These are phyloP conservation scores for Clitopilus hobsonii DNA, from an alignment of 768 basidiomycete species.

Conservation along the genomic window DNA sequence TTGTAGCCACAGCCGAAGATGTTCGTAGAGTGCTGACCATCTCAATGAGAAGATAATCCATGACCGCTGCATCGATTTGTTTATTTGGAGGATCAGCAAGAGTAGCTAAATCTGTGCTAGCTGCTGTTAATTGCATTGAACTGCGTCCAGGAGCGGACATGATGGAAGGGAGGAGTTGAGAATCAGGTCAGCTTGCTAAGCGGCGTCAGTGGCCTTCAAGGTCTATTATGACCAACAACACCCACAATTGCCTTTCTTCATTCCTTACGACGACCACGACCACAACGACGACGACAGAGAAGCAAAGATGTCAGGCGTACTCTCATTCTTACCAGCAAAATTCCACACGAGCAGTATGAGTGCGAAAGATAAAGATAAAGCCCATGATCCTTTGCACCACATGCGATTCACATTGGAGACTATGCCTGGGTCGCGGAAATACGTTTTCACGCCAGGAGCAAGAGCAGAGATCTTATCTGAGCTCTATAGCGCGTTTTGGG, in stretches of 20 bases:
- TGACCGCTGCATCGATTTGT: conserved; percentile 60
- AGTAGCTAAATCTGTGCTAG: conserved; percentile 33
- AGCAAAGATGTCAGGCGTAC: conserved; percentile 17
- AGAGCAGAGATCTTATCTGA: conserved; percentile 80
- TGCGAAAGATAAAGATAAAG: conserved; percentile 47
- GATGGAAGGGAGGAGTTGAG: neutral
- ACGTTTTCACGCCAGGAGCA: conserved; percentile 66
- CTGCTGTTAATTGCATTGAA: conserved; percentile 21
- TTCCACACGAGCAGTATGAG: conserved; percentile 45
- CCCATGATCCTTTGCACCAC: conserved; percentile 59
- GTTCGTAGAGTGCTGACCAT: conserved; percentile 68
- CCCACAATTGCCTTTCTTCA: neutral
- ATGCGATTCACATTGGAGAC: conserved; percentile 76
- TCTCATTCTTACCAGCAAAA: conserved; percentile 40
- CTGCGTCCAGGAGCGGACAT: conserved; percentile 29
- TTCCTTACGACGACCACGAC: neutral
- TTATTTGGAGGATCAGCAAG: conserved; percentile 62
- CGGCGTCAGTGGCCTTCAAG: neutral
- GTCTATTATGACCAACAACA: neutral
- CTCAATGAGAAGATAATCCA: conserved; percentile 88
- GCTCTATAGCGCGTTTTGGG: conserved; percentile 82
- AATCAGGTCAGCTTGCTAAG: neutral
- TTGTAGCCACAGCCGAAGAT: conserved; percentile 69
- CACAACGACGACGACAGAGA: neutral
- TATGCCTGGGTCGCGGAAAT: conserved; percentile 76